Percentiles rank a stretch among this genome's conserved stretches.
phyloP scores from a whole-genome alignment of 345 rosid genomes.

The Eutrema yunnanense region DNA sequence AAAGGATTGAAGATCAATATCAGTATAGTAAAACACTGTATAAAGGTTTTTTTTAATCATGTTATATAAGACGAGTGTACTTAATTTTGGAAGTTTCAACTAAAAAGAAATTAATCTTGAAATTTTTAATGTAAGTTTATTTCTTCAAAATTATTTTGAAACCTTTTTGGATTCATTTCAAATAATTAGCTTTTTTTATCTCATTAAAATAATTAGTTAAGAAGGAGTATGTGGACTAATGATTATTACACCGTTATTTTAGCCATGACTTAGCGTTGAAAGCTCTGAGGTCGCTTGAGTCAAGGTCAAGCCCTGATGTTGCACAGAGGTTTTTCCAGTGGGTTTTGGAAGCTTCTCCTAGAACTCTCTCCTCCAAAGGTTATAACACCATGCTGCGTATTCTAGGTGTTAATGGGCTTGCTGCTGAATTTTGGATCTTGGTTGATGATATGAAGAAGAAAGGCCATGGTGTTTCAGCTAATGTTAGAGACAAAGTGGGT shows the following conservation, averaged over 20 bases:
- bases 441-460: slow-evolving; percentile 65
- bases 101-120: too few relatives aligned
- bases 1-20: too few relatives aligned
- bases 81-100: too few relatives aligned
- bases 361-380: slow-evolving; percentile 51
- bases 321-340: slow-evolving; percentile 66
- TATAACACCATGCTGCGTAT: slow-evolving; percentile 65
- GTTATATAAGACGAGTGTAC: too few relatives aligned
- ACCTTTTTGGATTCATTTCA: too few relatives aligned
- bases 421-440: slow-evolving; percentile 66
- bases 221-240: too few relatives aligned
- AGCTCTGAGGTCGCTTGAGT: slow-evolving; percentile 43
- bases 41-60: too few relatives aligned
- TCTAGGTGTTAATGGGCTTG: slow-evolving; percentile 51
- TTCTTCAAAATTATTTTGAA: too few relatives aligned
- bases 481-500: slow-evolving; percentile 50
- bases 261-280: slow-evolving; percentile 49
- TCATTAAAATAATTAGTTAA: too few relatives aligned
- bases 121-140: too few relatives aligned
- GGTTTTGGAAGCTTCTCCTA: slow-evolving; percentile 42
- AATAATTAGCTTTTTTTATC: too few relatives aligned
- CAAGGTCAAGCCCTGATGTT: slow-evolving; percentile 51
- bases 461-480: slow-evolving; percentile 70
- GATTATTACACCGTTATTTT: background rate
- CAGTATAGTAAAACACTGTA: too few relatives aligned